Percentiles rank a stretch among this genome's conserved stretches.
Evolutionary conservation across 2,329 filamentous ascomycete species (phyloP).

Genomic region (Colletotrichum chlorophyti): DNA sequence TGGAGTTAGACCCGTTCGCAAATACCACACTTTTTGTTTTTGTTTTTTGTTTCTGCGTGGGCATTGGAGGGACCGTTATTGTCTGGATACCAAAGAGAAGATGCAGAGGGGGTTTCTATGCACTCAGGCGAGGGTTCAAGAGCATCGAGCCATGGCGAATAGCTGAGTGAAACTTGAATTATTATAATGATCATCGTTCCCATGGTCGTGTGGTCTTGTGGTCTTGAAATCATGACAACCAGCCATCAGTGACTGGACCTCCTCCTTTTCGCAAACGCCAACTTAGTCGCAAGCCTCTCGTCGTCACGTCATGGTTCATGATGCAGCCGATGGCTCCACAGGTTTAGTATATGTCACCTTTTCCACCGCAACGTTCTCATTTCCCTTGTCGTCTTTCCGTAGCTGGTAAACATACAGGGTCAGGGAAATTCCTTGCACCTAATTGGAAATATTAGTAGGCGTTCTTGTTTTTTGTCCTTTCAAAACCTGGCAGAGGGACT

Average conservation of each 20-base stretch:
- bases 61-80: not conserved
- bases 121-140: not conserved
- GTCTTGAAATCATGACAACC: constrained; percentile 17
- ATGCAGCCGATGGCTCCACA: constrained; percentile 61
- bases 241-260: constrained; percentile 6
- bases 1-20: constrained; percentile 23
- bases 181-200: constrained; percentile 28
- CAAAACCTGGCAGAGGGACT: not conserved
- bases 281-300: not conserved
- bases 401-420: constrained; percentile 94
- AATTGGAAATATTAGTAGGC: too few species aligned
- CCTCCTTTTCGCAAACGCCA: not conserved
- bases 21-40: constrained; percentile 25
- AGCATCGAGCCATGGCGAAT: not conserved
- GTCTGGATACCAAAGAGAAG: constrained; percentile 15
- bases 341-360: constrained; percentile 88
- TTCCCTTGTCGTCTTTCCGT: constrained; percentile 77
- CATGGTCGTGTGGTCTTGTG: constrained; percentile 17
- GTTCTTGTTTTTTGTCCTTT: too few species aligned
- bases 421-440: constrained; percentile 96
- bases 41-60: constrained; percentile 10
- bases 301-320: constrained; percentile 44
- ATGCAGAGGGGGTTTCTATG: constrained; percentile 2
- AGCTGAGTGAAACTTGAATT: constrained; percentile 18
- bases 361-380: constrained; percentile 82